phyloP scores from a whole-genome alignment of 192 early-diverging fungal genomes.

The Phycomyces nitens region DNA sequence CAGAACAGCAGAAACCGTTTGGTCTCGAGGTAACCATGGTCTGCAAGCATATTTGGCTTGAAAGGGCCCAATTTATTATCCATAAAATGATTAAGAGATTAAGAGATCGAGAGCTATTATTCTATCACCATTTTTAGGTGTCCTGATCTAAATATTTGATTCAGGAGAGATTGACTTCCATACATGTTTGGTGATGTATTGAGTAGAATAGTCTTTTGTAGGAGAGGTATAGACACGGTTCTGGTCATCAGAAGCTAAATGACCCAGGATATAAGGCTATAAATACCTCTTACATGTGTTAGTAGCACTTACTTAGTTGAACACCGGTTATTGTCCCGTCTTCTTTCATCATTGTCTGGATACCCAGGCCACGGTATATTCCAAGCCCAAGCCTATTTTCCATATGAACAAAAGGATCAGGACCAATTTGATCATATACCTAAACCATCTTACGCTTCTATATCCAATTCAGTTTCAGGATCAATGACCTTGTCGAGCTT shows the following conservation, averaged over 20 bases:
- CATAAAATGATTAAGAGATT: not conserved
- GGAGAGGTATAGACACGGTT: not conserved
- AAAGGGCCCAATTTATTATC: too few species aligned
- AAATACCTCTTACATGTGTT: too few species aligned
- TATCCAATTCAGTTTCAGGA: not conserved
- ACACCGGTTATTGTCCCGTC: not conserved
- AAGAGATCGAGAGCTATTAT: not conserved
- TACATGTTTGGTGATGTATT: not conserved
- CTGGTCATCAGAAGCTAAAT: not conserved
- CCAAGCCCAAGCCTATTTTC: not conserved
- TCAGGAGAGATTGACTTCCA: slow-evolving; percentile 11
- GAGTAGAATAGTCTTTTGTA: not conserved
- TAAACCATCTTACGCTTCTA: not conserved
- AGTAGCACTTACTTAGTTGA: not conserved
- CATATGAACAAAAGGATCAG: too few species aligned
- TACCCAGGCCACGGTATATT: not conserved
- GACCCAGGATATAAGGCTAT: too few species aligned
- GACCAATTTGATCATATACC: too few species aligned
- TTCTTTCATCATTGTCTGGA: not conserved
- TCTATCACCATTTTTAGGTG: not conserved
- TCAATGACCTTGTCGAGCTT: not conserved
- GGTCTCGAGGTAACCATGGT: not conserved
- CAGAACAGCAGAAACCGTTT: not conserved
- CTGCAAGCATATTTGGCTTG: too few species aligned
- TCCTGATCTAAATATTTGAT: not conserved